A percentile compares a stretch with the other conserved stretches of the same genome.
Conservation (phyloP, 345 rosid species). For the Rubroshorea leprosula region DNA sequence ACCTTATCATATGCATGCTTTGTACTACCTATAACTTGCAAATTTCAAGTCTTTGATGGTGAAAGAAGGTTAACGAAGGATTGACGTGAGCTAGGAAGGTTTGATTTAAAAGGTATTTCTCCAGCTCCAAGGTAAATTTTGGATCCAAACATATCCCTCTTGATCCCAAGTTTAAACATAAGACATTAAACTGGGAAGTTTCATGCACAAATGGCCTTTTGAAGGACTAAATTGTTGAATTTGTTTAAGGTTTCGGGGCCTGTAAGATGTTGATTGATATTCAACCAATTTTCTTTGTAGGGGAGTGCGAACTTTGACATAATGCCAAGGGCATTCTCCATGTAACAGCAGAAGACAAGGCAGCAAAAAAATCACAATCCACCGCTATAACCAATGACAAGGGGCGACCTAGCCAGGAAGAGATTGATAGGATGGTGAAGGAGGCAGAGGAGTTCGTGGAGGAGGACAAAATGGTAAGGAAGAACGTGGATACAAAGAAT, state of each 20-base stretch:
- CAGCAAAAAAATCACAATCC: slow-evolving; percentile 14
- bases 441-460: slow-evolving; percentile 17
- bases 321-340: slow-evolving; percentile 22
- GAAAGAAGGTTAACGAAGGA: slow-evolving; percentile 15
- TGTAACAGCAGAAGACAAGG: slow-evolving; percentile 21
- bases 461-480: slow-evolving; percentile 13
- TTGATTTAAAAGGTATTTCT: slow-evolving; percentile 13
- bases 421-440: slow-evolving; percentile 12
- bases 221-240: too few relatives aligned
- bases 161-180: too few relatives aligned
- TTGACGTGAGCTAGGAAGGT: slow-evolving; percentile 14
- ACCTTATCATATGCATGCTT: background rate
- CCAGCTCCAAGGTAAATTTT: slow-evolving; percentile 16
- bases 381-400: slow-evolving; percentile 18
- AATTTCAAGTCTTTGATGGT: slow-evolving; percentile 15
- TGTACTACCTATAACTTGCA: background rate
- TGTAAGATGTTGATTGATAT: too few relatives aligned
- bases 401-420: slow-evolving; percentile 16
- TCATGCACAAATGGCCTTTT: background rate
- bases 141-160: background rate
- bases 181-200: too few relatives aligned
- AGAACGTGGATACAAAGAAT: slow-evolving; percentile 13
- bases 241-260: too few relatives aligned
- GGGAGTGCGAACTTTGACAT: slow-evolving; percentile 6
- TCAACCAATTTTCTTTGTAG: background rate